Base-by-base conservation (phyloP, 352 stramenopile species). In the Pythium inflatum region DNA sequence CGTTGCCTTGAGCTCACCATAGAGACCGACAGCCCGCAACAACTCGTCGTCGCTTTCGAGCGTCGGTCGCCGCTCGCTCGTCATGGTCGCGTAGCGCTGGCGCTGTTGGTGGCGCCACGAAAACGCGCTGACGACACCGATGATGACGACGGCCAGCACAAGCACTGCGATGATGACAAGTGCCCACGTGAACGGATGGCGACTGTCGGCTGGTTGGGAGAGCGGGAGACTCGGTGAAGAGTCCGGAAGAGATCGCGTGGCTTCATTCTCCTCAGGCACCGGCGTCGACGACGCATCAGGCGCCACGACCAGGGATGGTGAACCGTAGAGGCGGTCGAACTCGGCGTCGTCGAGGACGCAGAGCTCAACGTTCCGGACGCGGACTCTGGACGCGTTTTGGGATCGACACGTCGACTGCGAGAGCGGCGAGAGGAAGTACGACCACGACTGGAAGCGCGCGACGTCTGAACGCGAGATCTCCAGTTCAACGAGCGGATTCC, bases 41-140 rank as follows among this genome's bases (percentile, higher is more conserved):
- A 75, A 36, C 14, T 66, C 63, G 30, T 55, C 62, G n/a, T 66
- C 67, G 27, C 65, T 66, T 4, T 57, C 67, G 18, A 57, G 67
- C 2, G 48, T 67, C 18, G 56, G 65, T 12, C 41, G 56, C 38
- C 33, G 40, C 30, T 57, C 36, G n/a, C 57, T 46, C 24, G 58
- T 57, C 36, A 72, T 66, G 22, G 62, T 55, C 18, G 75, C 64
- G 18, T 77, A 61, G 20, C 55, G 60, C 0, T 53, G 62, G 40
- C 74, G 43, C 46, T 77, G 65, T 55, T 74, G 66, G 57, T 77
- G 71, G n/a, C 65, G 71, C 71, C 71, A 77, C 40, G 51, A 68
- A 18, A 77, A 54, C 40, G 54, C 65, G 33, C 45, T 60, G 49
- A 77, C 75, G 22, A 78, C 57, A 6, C 56, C 71, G 1, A 73